Evolutionary conservation across 805 yeast genomes (phyloP).

Genomic region (Monosporozyma solicola): DNA sequence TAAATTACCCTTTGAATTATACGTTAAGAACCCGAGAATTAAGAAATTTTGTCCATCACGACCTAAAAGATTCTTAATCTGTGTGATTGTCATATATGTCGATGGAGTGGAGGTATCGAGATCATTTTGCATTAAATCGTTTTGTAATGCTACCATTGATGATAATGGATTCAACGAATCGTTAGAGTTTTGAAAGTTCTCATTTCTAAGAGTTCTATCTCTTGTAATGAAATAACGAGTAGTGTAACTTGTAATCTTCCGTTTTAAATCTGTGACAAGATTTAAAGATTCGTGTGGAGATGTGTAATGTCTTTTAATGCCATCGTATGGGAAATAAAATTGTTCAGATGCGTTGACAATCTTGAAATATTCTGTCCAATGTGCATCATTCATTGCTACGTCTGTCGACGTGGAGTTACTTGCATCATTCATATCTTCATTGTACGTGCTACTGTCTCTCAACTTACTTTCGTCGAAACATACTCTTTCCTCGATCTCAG

Average conservation of each 20-base stretch:
- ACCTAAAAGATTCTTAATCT: slow-evolving; percentile 79
- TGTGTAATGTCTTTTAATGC: slow-evolving; percentile 51
- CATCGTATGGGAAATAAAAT: slow-evolving; percentile 57
- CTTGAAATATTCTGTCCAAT: slow-evolving; percentile 68
- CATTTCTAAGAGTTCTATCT: slow-evolving; percentile 71
- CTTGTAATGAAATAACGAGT: slow-evolving; percentile 53
- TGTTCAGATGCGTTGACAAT: slow-evolving; percentile 56
- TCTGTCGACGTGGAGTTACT: neutral
- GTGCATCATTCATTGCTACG: slow-evolving; percentile 25
- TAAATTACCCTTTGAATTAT: slow-evolving; percentile 58
- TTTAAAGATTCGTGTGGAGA: slow-evolving; percentile 4
- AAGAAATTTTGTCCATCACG: slow-evolving; percentile 69
- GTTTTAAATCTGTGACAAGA: neutral
- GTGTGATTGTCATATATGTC: slow-evolving; percentile 41
- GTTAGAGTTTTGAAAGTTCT: slow-evolving; percentile 44
- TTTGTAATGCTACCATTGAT: slow-evolving; percentile 21
- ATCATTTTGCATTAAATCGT: slow-evolving; percentile 9
- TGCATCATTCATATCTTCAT: neutral
- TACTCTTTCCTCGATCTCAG: slow-evolving; percentile 39
- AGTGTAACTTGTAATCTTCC: slow-evolving; percentile 17
- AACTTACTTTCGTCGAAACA: neutral
- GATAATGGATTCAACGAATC: slow-evolving; percentile 30
- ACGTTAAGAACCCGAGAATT: slow-evolving; percentile 65
- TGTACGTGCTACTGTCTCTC: neutral
- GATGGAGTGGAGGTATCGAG: slow-evolving; percentile 5